Conservation (phyloP, 192 early-diverging fungal genomes). For the Thamnidium elegans region DNA sequence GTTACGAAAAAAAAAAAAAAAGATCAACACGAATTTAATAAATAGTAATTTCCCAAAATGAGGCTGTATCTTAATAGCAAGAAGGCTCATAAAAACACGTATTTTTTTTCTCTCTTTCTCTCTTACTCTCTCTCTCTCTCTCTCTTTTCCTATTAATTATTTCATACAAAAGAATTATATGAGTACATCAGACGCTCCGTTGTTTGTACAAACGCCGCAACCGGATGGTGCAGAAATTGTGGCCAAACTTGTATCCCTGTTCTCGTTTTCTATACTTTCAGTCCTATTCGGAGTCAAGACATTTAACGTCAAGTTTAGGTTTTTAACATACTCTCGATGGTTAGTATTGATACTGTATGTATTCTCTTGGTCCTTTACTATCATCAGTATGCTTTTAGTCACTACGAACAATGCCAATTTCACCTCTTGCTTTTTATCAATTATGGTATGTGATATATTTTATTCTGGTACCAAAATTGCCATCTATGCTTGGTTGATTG, state of each 20-base stretch:
- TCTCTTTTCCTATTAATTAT: too few species aligned
- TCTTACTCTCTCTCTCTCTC: too few species aligned
- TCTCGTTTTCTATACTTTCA: conserved; percentile 23
- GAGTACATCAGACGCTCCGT: too few species aligned
- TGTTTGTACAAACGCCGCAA: background rate
- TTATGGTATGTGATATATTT: conserved; percentile 43
- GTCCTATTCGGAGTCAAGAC: conserved; percentile 31
- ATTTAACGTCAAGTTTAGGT: conserved; percentile 22
- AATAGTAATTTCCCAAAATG: too few species aligned
- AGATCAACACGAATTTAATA: too few species aligned
- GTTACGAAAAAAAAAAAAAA: too few species aligned
- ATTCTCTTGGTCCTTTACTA: conserved; percentile 46
- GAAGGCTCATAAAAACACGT: too few species aligned
- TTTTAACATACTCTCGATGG: conserved; percentile 31
- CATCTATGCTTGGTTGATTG: conserved; percentile 40
- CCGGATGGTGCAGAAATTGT: conserved; percentile 29
- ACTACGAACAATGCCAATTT: conserved; percentile 45
- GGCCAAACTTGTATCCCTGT: conserved; percentile 23
- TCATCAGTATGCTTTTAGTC: conserved; percentile 35
- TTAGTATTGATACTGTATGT: conserved; percentile 43
- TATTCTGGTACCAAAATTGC: conserved; percentile 44
- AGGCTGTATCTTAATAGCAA: too few species aligned
- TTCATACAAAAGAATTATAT: too few species aligned
- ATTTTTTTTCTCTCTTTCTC: too few species aligned
- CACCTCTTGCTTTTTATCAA: conserved; percentile 37